These are phyloP conservation scores for Musa itinerans DNA, from an alignment of 176 grass and related monocot genomes.

Conservation along the genomic window DNA sequence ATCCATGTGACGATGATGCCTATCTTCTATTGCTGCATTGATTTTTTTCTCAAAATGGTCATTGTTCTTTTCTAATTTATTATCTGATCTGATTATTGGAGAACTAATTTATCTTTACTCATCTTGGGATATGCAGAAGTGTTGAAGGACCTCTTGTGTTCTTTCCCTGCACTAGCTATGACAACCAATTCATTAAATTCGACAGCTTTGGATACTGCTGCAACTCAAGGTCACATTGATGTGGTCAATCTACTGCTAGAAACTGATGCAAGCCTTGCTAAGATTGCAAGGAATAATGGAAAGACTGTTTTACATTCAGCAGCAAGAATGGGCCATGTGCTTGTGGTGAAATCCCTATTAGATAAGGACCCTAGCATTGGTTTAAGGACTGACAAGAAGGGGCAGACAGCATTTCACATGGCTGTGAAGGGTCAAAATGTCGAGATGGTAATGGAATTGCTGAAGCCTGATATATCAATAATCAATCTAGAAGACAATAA, in stretches of 20 bases:
- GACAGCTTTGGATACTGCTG: conserved; percentile 17
- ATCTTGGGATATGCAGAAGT: conserved; percentile 12
- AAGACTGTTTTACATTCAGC: conserved; percentile 19
- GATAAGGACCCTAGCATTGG: conserved; percentile 16
- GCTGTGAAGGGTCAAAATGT: conserved; percentile 22
- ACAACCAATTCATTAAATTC: conserved; percentile 20
- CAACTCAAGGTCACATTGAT: conserved; percentile 17
- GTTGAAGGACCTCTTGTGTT: conserved; percentile 14
- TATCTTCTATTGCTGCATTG: background rate
- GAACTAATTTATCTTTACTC: background rate
- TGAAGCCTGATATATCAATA: conserved; percentile 12
- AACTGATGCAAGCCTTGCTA: conserved; percentile 16
- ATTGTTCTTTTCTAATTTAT: background rate
- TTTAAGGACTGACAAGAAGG: conserved; percentile 16
- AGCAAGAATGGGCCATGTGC: conserved; percentile 17
- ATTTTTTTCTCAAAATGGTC: background rate
- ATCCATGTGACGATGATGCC: too few relatives aligned
- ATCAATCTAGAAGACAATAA: conserved; percentile 19
- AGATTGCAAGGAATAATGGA: conserved; percentile 24
- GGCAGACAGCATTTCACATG: conserved; percentile 24
- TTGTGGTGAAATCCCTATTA: conserved; percentile 12
- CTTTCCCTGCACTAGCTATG: conserved; percentile 23
- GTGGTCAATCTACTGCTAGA: conserved; percentile 18
- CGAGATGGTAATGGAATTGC: conserved; percentile 7
- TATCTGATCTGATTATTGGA: background rate